These are phyloP conservation scores for Evernia prunastri DNA, from an alignment of 495 filamentous ascomycete species.

Conservation along the genomic window DNA sequence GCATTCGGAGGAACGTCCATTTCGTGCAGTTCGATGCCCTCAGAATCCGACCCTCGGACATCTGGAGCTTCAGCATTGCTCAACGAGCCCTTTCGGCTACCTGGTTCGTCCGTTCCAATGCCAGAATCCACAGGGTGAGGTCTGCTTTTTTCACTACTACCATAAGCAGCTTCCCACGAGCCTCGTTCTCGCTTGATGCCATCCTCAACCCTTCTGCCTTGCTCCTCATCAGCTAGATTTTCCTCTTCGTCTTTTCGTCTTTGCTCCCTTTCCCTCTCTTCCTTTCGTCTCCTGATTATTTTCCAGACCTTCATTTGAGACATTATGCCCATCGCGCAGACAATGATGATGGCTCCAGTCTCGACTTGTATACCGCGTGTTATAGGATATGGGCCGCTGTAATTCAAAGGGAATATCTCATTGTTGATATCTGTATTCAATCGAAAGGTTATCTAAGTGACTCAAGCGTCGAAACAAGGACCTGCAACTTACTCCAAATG, in stretches of 20 bases:
- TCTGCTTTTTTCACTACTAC: constrained; percentile 39
- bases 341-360: constrained; percentile 66
- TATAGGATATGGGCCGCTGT: constrained; percentile 70
- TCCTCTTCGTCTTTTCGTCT: constrained; percentile 51
- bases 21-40: constrained; percentile 36
- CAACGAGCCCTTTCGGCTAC: constrained; percentile 42
- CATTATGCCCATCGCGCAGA: constrained; percentile 67
- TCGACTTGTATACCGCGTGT: constrained; percentile 85
- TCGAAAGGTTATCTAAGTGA: neutral
- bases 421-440: constrained; percentile 57
- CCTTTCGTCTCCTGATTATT: constrained; percentile 67
- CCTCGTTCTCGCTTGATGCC: constrained; percentile 58
- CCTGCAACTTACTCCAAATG: constrained; percentile 63
- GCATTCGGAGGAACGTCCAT: constrained; percentile 22
- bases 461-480: neutral
- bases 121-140: constrained; percentile 43
- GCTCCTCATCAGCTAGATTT: constrained; percentile 53
- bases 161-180: constrained; percentile 78
- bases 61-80: constrained; percentile 22
- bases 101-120: constrained; percentile 42
- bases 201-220: constrained; percentile 61
- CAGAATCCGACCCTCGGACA: constrained; percentile 29
- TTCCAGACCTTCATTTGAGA: constrained; percentile 86
- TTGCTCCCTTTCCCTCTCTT: constrained; percentile 51
- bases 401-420: constrained; percentile 65